A percentile compares a stretch with the other conserved stretches of the same genome.
Evolutionary conservation across 2,329 filamentous ascomycete species (phyloP).

Genomic region (Trichoderma gracile): DNA sequence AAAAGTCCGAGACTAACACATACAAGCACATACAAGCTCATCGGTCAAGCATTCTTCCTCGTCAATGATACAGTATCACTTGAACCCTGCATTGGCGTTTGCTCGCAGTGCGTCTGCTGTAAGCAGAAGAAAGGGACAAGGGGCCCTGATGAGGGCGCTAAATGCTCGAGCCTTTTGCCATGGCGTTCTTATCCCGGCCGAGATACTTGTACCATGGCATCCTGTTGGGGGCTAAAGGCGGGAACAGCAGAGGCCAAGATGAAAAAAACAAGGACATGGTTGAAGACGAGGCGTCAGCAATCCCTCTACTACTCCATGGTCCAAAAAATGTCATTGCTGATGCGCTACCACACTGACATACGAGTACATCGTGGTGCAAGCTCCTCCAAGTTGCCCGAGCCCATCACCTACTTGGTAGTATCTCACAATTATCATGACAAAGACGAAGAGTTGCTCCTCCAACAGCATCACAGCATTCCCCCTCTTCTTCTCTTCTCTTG

Average conservation of each 20-base stretch:
- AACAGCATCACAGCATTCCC: too few relatives aligned
- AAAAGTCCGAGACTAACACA: too few relatives aligned
- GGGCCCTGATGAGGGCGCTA: not conserved
- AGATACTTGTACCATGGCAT: not conserved
- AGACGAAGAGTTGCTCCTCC: not conserved
- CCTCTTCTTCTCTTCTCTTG: too few relatives aligned
- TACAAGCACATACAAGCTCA: too few relatives aligned
- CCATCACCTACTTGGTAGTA: too few relatives aligned
- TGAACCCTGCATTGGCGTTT: too few relatives aligned
- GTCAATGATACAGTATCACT: too few relatives aligned
- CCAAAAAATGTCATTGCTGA: conserved; percentile 13
- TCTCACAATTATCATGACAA: not conserved
- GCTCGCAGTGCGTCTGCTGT: too few relatives aligned
- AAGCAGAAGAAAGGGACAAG: too few relatives aligned
- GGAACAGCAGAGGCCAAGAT: not conserved
- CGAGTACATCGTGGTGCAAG: not conserved
- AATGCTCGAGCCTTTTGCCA: conserved; percentile 11
- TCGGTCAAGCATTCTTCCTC: too few relatives aligned
- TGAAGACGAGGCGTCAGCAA: conserved; percentile 8
- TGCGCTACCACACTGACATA: not conserved
- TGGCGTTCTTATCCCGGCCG: conserved; percentile 9
- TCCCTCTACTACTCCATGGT: not conserved
- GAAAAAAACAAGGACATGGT: too few relatives aligned
- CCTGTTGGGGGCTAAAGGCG: conserved; percentile 10
- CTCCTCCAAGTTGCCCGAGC: conserved; percentile 2